A percentile compares a stretch with the other conserved stretches of the same genome.
Evolutionary conservation across 805 yeast genomes (phyloP).

Genomic region (Candida tibetensis): DNA sequence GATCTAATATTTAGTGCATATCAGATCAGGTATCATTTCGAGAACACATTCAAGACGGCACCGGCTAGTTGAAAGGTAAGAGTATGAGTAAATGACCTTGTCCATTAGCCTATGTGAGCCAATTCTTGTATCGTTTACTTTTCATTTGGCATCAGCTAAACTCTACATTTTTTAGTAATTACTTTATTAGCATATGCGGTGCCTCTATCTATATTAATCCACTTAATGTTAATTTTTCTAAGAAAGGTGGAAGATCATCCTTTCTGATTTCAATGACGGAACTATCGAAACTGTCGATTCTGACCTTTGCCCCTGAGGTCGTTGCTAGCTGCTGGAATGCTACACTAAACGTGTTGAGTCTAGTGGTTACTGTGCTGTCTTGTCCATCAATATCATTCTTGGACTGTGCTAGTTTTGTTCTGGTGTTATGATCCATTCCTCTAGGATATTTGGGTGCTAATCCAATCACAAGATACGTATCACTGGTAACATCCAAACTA

Average conservation of each 20-base stretch:
- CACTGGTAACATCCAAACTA: slow-evolving; percentile 66
- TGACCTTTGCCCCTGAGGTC: slow-evolving; percentile 80
- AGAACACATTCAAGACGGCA: too few species aligned
- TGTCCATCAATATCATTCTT: slow-evolving; percentile 30
- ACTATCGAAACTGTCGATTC: slow-evolving; percentile 93
- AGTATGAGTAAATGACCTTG: too few species aligned
- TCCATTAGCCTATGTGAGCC: too few species aligned
- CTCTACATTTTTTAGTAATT: too few species aligned
- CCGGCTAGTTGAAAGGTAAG: too few species aligned
- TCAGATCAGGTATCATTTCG: too few species aligned
- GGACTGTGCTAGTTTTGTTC: slow-evolving; percentile 29
- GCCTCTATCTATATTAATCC: slow-evolving; percentile 8
- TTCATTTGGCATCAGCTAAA: too few species aligned
- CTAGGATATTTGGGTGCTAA: slow-evolving; percentile 77
- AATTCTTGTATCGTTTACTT: too few species aligned
- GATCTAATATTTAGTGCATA: too few species aligned
- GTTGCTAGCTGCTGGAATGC: slow-evolving; percentile 89
- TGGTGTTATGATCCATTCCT: slow-evolving; percentile 35
- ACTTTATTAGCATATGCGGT: too few species aligned
- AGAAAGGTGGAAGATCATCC: slow-evolving; percentile 83
- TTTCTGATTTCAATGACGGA: slow-evolving; percentile 85
- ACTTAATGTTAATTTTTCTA: slow-evolving; percentile 66
- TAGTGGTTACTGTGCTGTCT: slow-evolving; percentile 42
- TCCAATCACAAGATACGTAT: slow-evolving; percentile 85
- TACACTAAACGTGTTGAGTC: slow-evolving; percentile 77